Base-by-base conservation (phyloP, 441 rosid species). In the Euphorbia corollata region DNA sequence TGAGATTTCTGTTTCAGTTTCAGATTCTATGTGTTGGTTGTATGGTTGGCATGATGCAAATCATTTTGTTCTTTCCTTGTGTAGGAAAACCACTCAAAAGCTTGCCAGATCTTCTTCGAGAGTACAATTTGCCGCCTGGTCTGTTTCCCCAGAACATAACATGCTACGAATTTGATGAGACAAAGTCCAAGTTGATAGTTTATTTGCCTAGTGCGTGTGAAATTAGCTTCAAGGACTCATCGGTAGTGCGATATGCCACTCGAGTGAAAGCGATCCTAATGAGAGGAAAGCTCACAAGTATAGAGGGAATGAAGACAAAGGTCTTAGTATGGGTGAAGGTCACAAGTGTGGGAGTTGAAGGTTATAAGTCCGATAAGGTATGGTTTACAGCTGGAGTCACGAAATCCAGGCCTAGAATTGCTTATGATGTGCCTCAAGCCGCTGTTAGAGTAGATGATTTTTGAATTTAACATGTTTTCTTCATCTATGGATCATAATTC, bases 261-360 rank as follows among this genome's bases (percentile, higher is more conserved):
- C 86, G 97, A 0, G 97, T 91, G 45, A 94, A 94, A 74, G 96
- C 87, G n/a, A 83, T 64, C 18, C 77, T 94, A 23, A 71, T 70
- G 43, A 79, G 89, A 75, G 98, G 97, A 65, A 94, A 88, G 82
- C 81, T 94, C 56, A 80, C 87, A 34, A 81, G 83, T 5, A 87
- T 91, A 0, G 99, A 94, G 75, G 99, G 99, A 50, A 89, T 91
- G 91, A 94, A 91, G 87, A 94, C 96, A 0, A 91, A 91, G 80
- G 86, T 89, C 32, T 84, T 94, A 5, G 97, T 91, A 8, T 89
- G 96, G 98, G 97, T 89, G 34, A 91, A 94, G 78, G 87, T 91
- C 61, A 86, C 99, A 2, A 76, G 81, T 32, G 78, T 94, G 24
- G 73, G 92, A 0, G 80, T 91, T 0, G 99, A 89, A 74, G 78